These are phyloP conservation scores for Eucalyptus sideroxylon DNA, from an alignment of 345 rosid genomes.

Conservation along the genomic window DNA sequence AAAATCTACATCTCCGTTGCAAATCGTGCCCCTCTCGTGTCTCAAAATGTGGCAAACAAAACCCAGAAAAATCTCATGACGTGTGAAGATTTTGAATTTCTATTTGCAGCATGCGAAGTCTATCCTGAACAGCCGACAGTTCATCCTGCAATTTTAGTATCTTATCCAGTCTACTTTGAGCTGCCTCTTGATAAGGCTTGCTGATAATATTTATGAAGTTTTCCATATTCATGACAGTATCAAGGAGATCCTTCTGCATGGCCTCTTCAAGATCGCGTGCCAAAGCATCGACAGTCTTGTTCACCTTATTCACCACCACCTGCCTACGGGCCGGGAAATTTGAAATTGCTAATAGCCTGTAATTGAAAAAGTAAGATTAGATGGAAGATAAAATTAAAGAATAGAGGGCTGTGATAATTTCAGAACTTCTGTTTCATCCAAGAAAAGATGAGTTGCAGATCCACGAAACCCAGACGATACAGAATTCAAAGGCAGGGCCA, in stretches of 20 bases:
- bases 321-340: constrained; percentile 66
- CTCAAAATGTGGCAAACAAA: neutral
- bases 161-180: constrained; percentile 47
- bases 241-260: constrained; percentile 76
- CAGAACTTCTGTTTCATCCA: neutral
- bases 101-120: constrained; percentile 33
- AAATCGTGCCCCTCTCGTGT: neutral
- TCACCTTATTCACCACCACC: constrained; percentile 54
- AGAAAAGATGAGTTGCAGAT: neutral
- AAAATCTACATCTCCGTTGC: neutral
- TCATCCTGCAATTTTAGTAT: constrained; percentile 40
- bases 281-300: constrained; percentile 45
- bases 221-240: constrained; percentile 31
- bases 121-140: constrained; percentile 28
- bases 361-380: neutral
- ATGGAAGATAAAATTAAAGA: neutral
- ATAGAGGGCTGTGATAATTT: neutral
- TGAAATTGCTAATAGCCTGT: constrained; percentile 66
- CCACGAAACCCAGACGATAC: neutral
- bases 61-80: neutral
- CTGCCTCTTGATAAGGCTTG: constrained; percentile 76
- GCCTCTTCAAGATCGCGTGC: constrained; percentile 75
- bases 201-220: constrained; percentile 41
- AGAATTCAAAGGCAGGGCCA: neutral
- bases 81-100: constrained; percentile 84